These are phyloP conservation scores for Fonsecaea multimorphosa DNA, from an alignment of 2,329 filamentous ascomycete genomes.

Conservation along the genomic window DNA sequence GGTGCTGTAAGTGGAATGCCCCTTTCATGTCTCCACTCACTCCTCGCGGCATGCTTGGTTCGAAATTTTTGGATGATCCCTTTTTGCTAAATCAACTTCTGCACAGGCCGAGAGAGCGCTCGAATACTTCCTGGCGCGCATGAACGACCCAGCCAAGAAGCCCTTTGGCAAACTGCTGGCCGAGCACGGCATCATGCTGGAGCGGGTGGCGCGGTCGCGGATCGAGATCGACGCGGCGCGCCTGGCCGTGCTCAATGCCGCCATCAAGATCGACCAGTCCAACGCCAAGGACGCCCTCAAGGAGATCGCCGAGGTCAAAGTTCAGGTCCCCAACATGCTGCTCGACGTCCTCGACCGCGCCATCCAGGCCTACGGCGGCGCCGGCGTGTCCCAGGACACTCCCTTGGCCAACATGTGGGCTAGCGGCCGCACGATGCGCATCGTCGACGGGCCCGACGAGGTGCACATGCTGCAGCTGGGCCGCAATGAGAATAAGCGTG, in stretches of 20 bases:
- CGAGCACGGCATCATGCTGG: slow-evolving; percentile 91
- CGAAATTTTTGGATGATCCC: no score
- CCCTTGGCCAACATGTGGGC: slow-evolving; percentile 74
- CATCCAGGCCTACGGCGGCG: slow-evolving; percentile 88
- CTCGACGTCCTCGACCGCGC: slow-evolving; percentile 91
- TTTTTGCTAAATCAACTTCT: no score
- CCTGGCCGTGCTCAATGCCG: slow-evolving; percentile 89
- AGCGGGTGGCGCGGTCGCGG: slow-evolving; percentile 90
- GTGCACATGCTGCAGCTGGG: slow-evolving; percentile 74
- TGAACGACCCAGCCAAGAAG: slow-evolving; percentile 90
- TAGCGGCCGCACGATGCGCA: slow-evolving; percentile 84
- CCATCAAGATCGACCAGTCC: slow-evolving; percentile 88
- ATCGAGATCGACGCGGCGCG: slow-evolving; percentile 94
- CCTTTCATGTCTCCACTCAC: neutral
- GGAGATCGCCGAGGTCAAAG: slow-evolving; percentile 95
- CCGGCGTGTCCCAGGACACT: slow-evolving; percentile 92
- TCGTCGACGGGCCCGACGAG: slow-evolving; percentile 95
- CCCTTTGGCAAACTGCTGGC: slow-evolving; percentile 87
- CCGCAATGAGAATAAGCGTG: slow-evolving; percentile 61
- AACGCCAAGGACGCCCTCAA: slow-evolving; percentile 88
- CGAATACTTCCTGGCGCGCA: slow-evolving; percentile 91
- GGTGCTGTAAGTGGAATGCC: slow-evolving; percentile 63
- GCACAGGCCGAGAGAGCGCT: slow-evolving; percentile 76
- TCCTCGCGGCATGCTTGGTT: neutral
- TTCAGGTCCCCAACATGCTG: slow-evolving; percentile 81